Evolutionary conservation across 164 flowering plant genomes (phyloP), one percentile per base, ranked within the genome.

Genomic region (Chloranthus sessilifolius): DNA sequence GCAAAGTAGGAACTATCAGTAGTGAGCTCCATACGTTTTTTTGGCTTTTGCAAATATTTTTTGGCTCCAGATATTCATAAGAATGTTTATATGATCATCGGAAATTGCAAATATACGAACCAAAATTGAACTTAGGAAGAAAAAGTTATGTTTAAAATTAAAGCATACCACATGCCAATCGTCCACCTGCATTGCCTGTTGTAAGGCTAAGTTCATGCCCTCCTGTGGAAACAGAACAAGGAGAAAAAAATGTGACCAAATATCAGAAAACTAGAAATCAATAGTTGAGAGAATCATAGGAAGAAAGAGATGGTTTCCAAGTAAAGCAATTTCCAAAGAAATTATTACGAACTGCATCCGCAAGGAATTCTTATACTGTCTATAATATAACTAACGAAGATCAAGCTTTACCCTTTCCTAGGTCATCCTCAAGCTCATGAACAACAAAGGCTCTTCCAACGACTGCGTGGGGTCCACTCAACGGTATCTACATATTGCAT

Each of bases 111-210:
- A 44, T n/a, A 9, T 10, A 26, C 30, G 31, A 44, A 26, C 16
- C 15, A 1, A 17, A 43, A n/a, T n/a, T n/a, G n/a, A n/a, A n/a
- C n/a, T n/a, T n/a, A 23, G 10, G 2, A 44, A 14, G 31, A 10
- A 25, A 25, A 24, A 20, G 16, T 8, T 12, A 47, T 12, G 22
- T n/a, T 24, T 16, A 26, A 27, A 11, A 44, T 34, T 42, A 41
- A n/a, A 36, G 45, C 91, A 60, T 87, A 87, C 98, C 98, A 62
- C 98, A 90, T 38, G 96, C 98, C 77, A 90, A 69, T 65, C 98
- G 76, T 64, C 96, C 98, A 20, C 96, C 98, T 21, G 96, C 98
- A 75, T 90, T 90, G 22, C 96, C 92, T 20, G 98, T 90, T 68
- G 74, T 62, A 31, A 85, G 78, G 63, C 98, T 90, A 36, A 90